A percentile compares a stretch with the other conserved stretches of the same genome.
These are phyloP conservation scores for Fusarium circinatum DNA, from an alignment of 2,329 filamentous ascomycete species.

Conservation along the genomic window DNA sequence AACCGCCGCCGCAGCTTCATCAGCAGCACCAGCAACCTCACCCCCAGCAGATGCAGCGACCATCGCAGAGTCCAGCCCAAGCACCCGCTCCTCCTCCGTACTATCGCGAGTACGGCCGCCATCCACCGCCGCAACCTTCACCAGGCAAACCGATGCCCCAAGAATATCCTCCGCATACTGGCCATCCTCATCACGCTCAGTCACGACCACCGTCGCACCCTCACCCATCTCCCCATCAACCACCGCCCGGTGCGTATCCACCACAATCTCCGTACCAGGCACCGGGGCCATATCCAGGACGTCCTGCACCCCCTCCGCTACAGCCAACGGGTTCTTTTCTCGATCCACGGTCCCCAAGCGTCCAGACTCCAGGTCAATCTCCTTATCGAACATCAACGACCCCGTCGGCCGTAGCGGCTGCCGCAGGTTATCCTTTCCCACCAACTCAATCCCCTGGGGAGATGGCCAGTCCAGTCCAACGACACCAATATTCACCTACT, in stretches of 20 bases:
- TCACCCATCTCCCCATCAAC: conserved; percentile 45
- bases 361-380: conserved; percentile 54
- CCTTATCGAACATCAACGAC: conserved; percentile 63
- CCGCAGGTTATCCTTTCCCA: conserved; percentile 63
- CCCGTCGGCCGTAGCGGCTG: conserved; percentile 52
- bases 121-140: conserved; percentile 59
- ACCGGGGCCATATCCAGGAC: conserved; percentile 56
- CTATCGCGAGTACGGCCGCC: conserved; percentile 63
- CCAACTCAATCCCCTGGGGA: conserved; percentile 54
- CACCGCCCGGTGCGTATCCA: conserved; percentile 49
- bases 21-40: conserved; percentile 49
- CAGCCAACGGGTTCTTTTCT: conserved; percentile 57
- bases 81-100: conserved; percentile 48
- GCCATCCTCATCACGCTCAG: conserved; percentile 45
- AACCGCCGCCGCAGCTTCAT: conserved; percentile 46
- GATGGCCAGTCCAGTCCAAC: conserved; percentile 61
- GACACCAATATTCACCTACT: conserved; percentile 61
- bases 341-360: conserved; percentile 63
- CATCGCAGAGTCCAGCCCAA: conserved; percentile 51
- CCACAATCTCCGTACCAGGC: conserved; percentile 53
- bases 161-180: conserved; percentile 54
- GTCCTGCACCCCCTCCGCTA: conserved; percentile 56
- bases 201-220: conserved; percentile 49
- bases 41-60: conserved; percentile 55
- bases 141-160: conserved; percentile 57